Conservation (phyloP, 495 filamentous ascomycete species). For the Podospora australis region DNA sequence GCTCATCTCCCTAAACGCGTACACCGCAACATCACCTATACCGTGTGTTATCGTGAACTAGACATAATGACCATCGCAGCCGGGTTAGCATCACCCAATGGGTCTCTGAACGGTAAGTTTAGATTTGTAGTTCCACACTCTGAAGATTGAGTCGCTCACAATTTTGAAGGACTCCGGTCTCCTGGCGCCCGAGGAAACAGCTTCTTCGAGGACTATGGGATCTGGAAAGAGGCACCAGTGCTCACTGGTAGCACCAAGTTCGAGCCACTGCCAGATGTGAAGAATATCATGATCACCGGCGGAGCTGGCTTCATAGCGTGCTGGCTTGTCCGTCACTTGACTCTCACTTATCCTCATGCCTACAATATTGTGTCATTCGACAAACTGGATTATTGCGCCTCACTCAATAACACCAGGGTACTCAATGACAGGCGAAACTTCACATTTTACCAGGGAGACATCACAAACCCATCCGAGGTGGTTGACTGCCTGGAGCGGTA, state of each 20-base stretch:
- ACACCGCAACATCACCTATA: neutral
- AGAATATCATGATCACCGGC: slow-evolving; percentile 68
- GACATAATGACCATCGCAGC: slow-evolving; percentile 1
- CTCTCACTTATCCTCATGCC: slow-evolving; percentile 55
- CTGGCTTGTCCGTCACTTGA: slow-evolving; percentile 67
- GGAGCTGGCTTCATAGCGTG: slow-evolving; percentile 72
- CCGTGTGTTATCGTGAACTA: neutral
- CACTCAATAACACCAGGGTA: slow-evolving; percentile 59
- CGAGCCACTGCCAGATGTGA: slow-evolving; percentile 53
- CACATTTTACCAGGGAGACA: slow-evolving; percentile 65
- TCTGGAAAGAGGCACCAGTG: slow-evolving; percentile 62
- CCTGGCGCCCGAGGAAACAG: slow-evolving; percentile 14
- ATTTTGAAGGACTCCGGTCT: slow-evolving; percentile 1
- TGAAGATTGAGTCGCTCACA: neutral
- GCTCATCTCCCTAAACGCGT: neutral
- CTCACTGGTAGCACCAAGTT: slow-evolving; percentile 59
- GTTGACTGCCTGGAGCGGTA: slow-evolving; percentile 52
- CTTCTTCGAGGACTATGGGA: slow-evolving; percentile 45
- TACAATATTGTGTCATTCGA: slow-evolving; percentile 74
- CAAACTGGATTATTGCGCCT: slow-evolving; percentile 68
- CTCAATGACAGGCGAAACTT: slow-evolving; percentile 61
- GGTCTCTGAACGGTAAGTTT: neutral
- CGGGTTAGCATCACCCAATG: neutral
- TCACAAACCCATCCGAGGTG: slow-evolving; percentile 56
- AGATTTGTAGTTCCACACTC: neutral